These are phyloP conservation scores for Plectosphaerella plurivora DNA, from an alignment of 2,329 filamentous ascomycete species.

Conservation along the genomic window DNA sequence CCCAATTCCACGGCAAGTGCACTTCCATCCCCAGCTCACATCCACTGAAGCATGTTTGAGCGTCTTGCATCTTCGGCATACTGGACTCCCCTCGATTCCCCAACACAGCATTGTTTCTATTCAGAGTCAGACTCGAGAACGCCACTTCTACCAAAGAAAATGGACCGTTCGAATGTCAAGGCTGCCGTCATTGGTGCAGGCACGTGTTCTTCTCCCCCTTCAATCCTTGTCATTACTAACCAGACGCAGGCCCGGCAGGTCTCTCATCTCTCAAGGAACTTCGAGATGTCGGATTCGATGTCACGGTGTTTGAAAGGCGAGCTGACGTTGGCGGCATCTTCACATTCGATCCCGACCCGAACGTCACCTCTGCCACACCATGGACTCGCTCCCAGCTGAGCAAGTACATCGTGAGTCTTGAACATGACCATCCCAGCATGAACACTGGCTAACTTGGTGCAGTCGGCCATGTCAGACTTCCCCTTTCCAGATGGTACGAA, in stretches of 20 bases:
- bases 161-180: background rate
- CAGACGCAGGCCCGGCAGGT: constrained; percentile 13
- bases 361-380: constrained; percentile 14
- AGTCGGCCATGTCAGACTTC: constrained; percentile 17
- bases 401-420: constrained; percentile 16
- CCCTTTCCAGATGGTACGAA: constrained; percentile 15
- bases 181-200: constrained; percentile 17
- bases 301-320: constrained; percentile 17
- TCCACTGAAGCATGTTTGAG: background rate
- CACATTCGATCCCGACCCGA: constrained; percentile 15
- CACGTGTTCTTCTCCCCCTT: background rate
- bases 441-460: background rate
- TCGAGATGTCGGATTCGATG: constrained; percentile 16
- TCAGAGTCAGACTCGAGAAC: background rate
- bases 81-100: background rate
- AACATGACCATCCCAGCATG: background rate
- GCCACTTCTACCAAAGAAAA: background rate
- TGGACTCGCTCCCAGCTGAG: constrained; percentile 16
- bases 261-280: constrained; percentile 17
- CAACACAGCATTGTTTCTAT: background rate
- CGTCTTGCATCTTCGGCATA: background rate
- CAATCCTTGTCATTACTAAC: background rate
- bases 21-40: too few species aligned
- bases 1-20: too few species aligned
- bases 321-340: constrained; percentile 16